Evolutionary conservation across 179 eudicot genomes (phyloP), one percentile per base, ranked within the genome.

Genomic region (Corrigiola litoralis): DNA sequence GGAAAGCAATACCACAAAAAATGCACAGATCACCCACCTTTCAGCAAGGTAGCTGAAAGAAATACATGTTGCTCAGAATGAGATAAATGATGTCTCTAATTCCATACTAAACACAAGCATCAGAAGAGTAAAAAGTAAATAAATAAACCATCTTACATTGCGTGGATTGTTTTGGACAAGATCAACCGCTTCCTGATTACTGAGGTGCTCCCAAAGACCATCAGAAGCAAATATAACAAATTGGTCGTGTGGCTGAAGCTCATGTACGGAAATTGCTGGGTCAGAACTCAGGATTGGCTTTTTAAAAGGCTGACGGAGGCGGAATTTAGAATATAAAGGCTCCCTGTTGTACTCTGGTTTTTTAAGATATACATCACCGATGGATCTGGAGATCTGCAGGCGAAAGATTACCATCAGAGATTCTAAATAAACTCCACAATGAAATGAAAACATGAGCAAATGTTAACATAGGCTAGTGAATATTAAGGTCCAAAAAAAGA

Each of bases 151-250:
- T 36, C 96, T 86, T 87, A 92, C 98, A 40, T 66, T 85, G 44
- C 70, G 88, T 14, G 88, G 86, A 75, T 77, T 85, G 40, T 82
- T 85, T 76, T 87, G 96, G 59, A 92, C 95, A 17, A 92, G 55
- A 77, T 87, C 84, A 69, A 87, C 96, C 4, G 98, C 98, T 72
- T 87, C 92, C 70, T 92, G 96, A 79, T 92, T 92, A 72, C 68
- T 87, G 42, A 92, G 85, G 76, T 92, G 96, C 83, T 92, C 96
- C 98, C 98, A 92, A 27, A 92, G 90, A 31, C 98, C 98, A 72
- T 92, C 98, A 16, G 98, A 92, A 65, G 98, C 98, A 75, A 83
- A 87, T 74, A 92, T 92, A 54, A 92, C 72, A 73, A 92, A 92
- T 68, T 77, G 95, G 77, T 92, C 98, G 0, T 83, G 79, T 38